A percentile compares a stretch with the other conserved stretches of the same genome.
These are phyloP conservation scores for Eucalyptus regnans DNA, from an alignment of 345 rosid genomes.

Conservation along the genomic window DNA sequence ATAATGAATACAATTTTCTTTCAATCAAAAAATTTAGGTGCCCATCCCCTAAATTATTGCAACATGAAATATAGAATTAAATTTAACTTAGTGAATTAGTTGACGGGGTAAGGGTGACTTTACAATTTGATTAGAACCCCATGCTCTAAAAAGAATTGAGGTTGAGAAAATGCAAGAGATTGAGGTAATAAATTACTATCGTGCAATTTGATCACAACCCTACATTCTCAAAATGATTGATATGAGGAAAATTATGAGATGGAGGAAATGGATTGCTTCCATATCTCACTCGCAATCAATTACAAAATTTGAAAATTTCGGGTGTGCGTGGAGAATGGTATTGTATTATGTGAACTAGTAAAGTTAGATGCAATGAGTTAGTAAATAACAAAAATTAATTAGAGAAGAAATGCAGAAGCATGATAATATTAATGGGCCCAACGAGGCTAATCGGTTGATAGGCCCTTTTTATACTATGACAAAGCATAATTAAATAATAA, in stretches of 20 bases:
- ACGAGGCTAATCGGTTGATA: too few relatives aligned
- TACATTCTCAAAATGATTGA: not conserved
- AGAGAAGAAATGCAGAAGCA: not conserved
- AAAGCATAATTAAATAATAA: not conserved
- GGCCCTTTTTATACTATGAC: not conserved
- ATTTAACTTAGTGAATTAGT: too few relatives aligned
- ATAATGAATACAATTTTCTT: too few relatives aligned
- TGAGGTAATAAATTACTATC: not conserved
- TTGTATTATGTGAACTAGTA: not conserved
- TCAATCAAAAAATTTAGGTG: too few relatives aligned
- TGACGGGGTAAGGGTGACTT: too few relatives aligned
- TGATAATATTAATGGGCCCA: not conserved
- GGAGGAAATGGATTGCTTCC: not conserved
- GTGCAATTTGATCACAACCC: too few relatives aligned
- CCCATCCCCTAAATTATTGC: too few relatives aligned
- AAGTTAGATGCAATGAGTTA: not conserved
- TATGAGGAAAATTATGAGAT: not conserved
- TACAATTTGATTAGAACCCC: too few relatives aligned
- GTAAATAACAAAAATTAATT: not conserved
- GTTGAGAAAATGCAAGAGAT: not conserved
- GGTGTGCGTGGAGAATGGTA: not conserved
- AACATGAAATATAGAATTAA: too few relatives aligned
- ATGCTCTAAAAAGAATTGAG: too few relatives aligned
- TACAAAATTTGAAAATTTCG: too few relatives aligned
- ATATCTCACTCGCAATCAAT: not conserved